Percentiles rank a stretch among this genome's conserved stretches.
Conservation (phyloP, 495 filamentous ascomycete genomes). For the Aspergillus bertholletiae region DNA sequence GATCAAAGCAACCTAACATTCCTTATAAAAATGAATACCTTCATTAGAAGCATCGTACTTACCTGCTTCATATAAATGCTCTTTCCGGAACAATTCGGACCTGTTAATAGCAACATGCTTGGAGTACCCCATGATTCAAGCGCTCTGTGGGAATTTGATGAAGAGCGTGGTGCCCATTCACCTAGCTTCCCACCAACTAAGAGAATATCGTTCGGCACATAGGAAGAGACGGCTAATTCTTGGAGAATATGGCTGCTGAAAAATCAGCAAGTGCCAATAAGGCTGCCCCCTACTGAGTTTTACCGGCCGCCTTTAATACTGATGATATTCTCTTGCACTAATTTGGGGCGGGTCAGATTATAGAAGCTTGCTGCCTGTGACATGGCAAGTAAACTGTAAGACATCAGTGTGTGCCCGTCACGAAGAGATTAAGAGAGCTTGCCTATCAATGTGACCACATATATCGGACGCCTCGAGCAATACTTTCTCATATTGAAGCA, state of each 20-base stretch:
- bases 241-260: conserved; percentile 71
- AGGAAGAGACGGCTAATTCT: conserved; percentile 81
- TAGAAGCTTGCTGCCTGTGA: conserved; percentile 75
- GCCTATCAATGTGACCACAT: conserved; percentile 83
- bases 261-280: conserved; percentile 12
- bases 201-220: conserved; percentile 76
- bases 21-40: conserved; percentile 7
- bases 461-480: conserved; percentile 68
- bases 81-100: conserved; percentile 95
- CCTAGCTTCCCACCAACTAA: conserved; percentile 61
- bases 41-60: neutral
- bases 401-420: conserved; percentile 8
- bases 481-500: conserved; percentile 67
- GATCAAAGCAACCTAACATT: conserved; percentile 67
- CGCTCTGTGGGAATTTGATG: neutral
- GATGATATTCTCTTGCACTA: conserved; percentile 71
- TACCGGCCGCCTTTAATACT: conserved; percentile 76
- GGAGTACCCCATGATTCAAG: conserved; percentile 32
- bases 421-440: neutral
- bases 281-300: conserved; percentile 2
- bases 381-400: conserved; percentile 69
- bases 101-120: conserved; percentile 81
- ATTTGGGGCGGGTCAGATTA: conserved; percentile 63
- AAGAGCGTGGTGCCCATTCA: neutral
- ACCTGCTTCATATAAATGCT: conserved; percentile 93